Percentiles rank a stretch among this genome's conserved stretches.
phyloP scores from a whole-genome alignment of 371 early-diverging fungal genomes.

The Dichotomocladium elegans region DNA sequence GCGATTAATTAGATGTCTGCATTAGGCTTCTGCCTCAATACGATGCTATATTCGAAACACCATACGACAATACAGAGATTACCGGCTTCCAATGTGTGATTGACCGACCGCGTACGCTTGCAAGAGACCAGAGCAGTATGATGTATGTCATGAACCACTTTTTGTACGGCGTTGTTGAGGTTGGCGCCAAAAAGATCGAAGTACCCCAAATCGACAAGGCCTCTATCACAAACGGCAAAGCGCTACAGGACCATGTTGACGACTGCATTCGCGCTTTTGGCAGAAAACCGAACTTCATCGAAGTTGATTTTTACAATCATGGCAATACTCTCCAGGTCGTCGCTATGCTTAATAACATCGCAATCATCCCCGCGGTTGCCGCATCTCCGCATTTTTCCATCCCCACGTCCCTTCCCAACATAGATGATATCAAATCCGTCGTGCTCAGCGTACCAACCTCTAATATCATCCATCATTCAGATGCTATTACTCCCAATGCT shows the following conservation, averaged over 20 bases:
- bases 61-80: conserved; percentile 31
- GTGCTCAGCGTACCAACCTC: too few relatives aligned
- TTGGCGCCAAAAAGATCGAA: conserved; percentile 19
- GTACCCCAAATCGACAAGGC: conserved; percentile 41
- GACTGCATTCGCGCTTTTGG: conserved; percentile 32
- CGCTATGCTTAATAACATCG: conserved; percentile 45
- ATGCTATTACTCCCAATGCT: neutral
- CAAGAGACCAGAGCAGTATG: conserved; percentile 7
- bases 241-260: conserved; percentile 27
- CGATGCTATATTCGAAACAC: conserved; percentile 51
- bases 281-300: conserved; percentile 61
- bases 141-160: conserved; percentile 63
- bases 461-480: neutral
- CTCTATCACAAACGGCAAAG: conserved; percentile 27
- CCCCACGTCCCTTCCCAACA: too few relatives aligned
- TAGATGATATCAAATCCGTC: too few relatives aligned
- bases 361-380: too few relatives aligned
- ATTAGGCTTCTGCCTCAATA: conserved; percentile 53
- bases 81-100: conserved; percentile 40
- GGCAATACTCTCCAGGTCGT: conserved; percentile 45
- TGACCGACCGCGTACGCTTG: conserved; percentile 42
- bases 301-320: conserved; percentile 71
- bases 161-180: conserved; percentile 31
- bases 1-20: neutral
- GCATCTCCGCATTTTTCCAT: too few relatives aligned